Evolutionary conservation across 2,329 filamentous ascomycete species (phyloP), one percentile per base, ranked within the genome.

Genomic region (Sclerotinia minor): DNA sequence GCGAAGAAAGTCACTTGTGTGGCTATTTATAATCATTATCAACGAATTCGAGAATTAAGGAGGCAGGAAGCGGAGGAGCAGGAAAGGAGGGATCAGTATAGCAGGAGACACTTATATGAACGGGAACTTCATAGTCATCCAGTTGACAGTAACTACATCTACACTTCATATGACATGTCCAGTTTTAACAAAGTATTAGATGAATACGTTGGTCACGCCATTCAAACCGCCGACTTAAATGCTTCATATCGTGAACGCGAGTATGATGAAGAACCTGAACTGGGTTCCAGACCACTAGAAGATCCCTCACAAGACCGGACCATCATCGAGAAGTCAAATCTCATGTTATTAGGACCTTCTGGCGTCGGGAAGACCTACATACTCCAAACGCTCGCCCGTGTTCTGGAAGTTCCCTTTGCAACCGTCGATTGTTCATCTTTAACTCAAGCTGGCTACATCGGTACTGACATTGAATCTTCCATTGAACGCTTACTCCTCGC

Each of bases 281-380:
- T 73, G 38, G 74, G 73, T n/a, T 70, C 74, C 2, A 67, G 67
- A 6, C 67, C 67, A 29, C 61, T 74, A 41, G 49, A 67, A 9
- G 60, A 69, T 21, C 64, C 67, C 8, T 53, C 32, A 24, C 57
- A 52, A 21, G 66, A 73, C 24, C 72, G 72, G 9, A 74, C 73
- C 9, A 72, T 74, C 2, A 89, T 99, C 70, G 94, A 97, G 78
- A 99, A 99, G 81, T 97, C 94, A 74, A 99, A 99, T 77, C 84
- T 99, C 52, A 82, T 99, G 53, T 82, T 98, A 64, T 85, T 98
- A 35, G 95, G 95, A 0, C 95, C 95, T 0, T 97, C 94, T 0
- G 95, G 95, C 2, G 94, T 97, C 7, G 95, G 95, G 19, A 99
- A 99, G 81, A 99, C 95, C 0, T 88, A 98, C 70, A 98, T 99